A percentile compares a stretch with the other conserved stretches of the same genome.
phyloP scores from a whole-genome alignment of 1,139 yeast genomes.

The Scheffersomyces quercinus region DNA sequence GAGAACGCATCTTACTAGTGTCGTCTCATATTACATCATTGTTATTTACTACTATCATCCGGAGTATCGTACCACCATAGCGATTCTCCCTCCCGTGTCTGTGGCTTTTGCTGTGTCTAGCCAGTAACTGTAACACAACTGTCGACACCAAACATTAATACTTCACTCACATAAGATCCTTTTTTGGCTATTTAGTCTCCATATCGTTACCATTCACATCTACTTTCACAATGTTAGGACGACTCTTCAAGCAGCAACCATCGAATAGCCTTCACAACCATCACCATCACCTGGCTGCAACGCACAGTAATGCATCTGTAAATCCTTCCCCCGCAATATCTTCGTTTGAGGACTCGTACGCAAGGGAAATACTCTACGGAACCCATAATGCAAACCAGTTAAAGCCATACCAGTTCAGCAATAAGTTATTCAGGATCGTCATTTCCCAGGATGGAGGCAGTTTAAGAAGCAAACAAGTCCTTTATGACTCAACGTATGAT shows the following conservation, averaged over 20 bases:
- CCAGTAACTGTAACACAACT: too few species aligned
- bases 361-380: constrained; percentile 45
- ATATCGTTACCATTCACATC: too few species aligned
- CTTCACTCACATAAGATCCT: too few species aligned
- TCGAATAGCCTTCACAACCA: constrained; percentile 1
- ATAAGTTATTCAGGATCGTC: constrained; percentile 42
- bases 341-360: constrained; percentile 44
- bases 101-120: too few species aligned
- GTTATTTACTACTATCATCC: too few species aligned
- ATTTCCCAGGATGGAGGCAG: constrained; percentile 57
- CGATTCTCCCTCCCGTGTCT: too few species aligned
- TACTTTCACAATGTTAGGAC: constrained; percentile 12
- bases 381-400: constrained; percentile 32
- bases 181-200: too few species aligned
- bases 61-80: too few species aligned
- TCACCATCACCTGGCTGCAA: not conserved
- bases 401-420: constrained; percentile 32
- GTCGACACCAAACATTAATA: too few species aligned
- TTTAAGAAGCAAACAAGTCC: constrained; percentile 46
- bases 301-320: not conserved
- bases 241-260: constrained; percentile 14
- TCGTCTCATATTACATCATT: too few species aligned
- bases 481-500: constrained; percentile 46
- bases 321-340: constrained; percentile 8
- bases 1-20: too few species aligned